Evolutionary conservation across 164 flowering plant species (phyloP).

Genomic region (Vitis amurensis): DNA sequence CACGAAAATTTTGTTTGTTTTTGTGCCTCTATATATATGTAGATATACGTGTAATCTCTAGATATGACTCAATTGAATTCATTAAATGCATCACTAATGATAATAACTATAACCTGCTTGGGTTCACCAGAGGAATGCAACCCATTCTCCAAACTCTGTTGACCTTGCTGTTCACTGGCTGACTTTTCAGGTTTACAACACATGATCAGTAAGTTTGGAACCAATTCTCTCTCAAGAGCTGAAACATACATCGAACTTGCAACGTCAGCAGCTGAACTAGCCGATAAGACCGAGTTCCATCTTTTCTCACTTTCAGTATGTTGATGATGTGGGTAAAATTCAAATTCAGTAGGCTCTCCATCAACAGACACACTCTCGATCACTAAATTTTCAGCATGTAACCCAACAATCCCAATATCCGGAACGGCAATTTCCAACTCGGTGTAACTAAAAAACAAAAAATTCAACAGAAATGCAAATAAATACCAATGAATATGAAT

Average conservation of each 20-base stretch:
- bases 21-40: no score
- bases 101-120: constrained; percentile 47
- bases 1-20: no score
- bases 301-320: constrained; percentile 54
- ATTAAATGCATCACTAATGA: no score
- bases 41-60: no score
- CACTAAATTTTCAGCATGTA: constrained; percentile 85
- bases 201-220: constrained; percentile 69
- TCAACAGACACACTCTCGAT: constrained; percentile 75
- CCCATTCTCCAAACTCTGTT: constrained; percentile 36
- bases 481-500: neutral
- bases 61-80: no score
- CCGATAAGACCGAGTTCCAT: constrained; percentile 66
- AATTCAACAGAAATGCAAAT: neutral
- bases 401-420: constrained; percentile 80
- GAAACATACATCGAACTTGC: constrained; percentile 66
- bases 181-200: constrained; percentile 45
- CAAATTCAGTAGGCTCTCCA: constrained; percentile 76
- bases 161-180: constrained; percentile 31
- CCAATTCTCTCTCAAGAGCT: constrained; percentile 68
- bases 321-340: constrained; percentile 63
- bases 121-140: constrained; percentile 37
- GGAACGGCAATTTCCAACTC: constrained; percentile 76
- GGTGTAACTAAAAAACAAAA: constrained; percentile 49
- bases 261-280: constrained; percentile 82